phyloP scores from a whole-genome alignment of 2,329 filamentous ascomycete genomes.

The Hirsutella minnesotensis region DNA sequence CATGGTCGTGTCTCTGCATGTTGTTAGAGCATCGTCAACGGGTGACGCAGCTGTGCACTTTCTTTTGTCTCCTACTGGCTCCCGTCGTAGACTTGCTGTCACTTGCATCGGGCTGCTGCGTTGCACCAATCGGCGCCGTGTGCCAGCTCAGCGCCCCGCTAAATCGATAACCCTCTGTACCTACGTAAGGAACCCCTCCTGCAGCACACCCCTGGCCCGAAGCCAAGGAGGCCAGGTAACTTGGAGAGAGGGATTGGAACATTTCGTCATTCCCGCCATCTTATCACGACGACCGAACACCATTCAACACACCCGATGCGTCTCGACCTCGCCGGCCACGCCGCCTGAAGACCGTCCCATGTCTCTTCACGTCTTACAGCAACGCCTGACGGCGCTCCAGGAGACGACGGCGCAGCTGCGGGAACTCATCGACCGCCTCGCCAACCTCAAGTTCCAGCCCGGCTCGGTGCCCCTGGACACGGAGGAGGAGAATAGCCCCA shows the following conservation, averaged over 20 bases:
- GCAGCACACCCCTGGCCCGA: not conserved
- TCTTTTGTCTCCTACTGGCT: too few species aligned
- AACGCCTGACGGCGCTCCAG: constrained; percentile 47
- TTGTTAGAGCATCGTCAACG: too few species aligned
- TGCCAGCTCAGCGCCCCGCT: not conserved
- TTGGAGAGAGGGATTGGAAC: too few species aligned
- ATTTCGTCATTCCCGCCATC: too few species aligned
- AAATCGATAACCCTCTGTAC: not conserved
- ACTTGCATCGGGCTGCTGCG: too few species aligned
- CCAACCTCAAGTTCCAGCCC: constrained; percentile 44
- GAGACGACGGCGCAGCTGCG: constrained; percentile 47
- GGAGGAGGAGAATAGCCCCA: constrained; percentile 39
- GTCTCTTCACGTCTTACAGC: constrained; percentile 49
- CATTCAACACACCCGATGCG: too few species aligned
- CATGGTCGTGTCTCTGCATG: too few species aligned
- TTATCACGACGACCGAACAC: too few species aligned
- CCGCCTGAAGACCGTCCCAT: constrained; percentile 17
- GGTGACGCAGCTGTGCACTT: too few species aligned
- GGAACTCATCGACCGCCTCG: constrained; percentile 47
- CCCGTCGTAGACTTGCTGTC: too few species aligned
- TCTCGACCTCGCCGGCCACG: not conserved
- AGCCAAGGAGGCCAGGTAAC: too few species aligned
- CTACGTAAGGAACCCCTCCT: not conserved
- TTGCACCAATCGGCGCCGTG: too few species aligned
- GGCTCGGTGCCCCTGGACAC: constrained; percentile 41